Evolutionary conservation across 805 yeast species (phyloP).

Genomic region (Metahyphopichia silvanorum): DNA sequence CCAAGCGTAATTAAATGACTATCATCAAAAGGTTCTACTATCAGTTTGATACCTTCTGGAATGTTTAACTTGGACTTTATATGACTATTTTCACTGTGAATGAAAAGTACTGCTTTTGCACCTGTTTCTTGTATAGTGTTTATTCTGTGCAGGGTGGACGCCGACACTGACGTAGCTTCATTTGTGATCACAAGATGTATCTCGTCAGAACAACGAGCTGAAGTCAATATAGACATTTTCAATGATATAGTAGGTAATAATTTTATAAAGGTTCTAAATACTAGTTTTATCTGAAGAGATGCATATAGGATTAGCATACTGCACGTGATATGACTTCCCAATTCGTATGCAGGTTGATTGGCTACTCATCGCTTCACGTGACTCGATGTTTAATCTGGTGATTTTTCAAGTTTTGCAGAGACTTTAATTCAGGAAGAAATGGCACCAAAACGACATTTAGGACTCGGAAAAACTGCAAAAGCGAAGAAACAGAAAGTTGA

Average conservation of each 20-base stretch:
- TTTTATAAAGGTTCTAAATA: no score
- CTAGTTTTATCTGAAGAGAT: no score
- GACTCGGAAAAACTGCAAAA: slow-evolving; percentile 47
- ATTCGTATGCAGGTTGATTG: no score
- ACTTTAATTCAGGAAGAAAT: slow-evolving; percentile 3
- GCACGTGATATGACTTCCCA: no score
- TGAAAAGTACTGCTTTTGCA: slow-evolving; percentile 50
- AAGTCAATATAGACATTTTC: no score
- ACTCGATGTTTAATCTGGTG: no score
- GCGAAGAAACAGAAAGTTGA: slow-evolving; percentile 36
- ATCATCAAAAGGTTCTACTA: slow-evolving; percentile 23
- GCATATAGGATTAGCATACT: no score
- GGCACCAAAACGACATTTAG: slow-evolving; percentile 33
- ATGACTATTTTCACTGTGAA: slow-evolving; percentile 26
- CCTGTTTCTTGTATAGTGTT: slow-evolving; percentile 49
- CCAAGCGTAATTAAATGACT: slow-evolving; percentile 56
- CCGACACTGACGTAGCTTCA: slow-evolving; percentile 37
- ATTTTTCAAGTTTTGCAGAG: neutral
- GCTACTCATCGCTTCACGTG: no score
- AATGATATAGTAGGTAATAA: no score
- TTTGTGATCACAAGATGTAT: slow-evolving; percentile 47
- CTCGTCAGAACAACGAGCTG: slow-evolving; percentile 47
- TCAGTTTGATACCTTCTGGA: no score
- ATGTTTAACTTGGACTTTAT: neutral
- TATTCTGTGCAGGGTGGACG: slow-evolving; percentile 46